phyloP scores from a whole-genome alignment of 345 rosid genomes.

The Citrus unshiu region DNA sequence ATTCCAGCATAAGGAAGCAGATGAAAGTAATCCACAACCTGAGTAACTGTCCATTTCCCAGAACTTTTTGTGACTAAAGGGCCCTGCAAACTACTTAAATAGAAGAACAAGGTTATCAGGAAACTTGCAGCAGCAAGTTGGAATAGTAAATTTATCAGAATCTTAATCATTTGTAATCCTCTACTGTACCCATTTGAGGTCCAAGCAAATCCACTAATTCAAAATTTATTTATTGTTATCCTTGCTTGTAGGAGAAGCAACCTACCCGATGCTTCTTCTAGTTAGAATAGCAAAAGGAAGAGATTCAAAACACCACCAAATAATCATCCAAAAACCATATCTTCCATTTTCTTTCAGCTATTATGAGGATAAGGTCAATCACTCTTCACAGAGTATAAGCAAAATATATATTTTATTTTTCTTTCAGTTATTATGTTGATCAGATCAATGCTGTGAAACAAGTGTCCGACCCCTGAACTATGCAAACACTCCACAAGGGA shows the following conservation, averaged over 20 bases:
- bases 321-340: neutral
- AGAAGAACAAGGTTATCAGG: constrained; percentile 1
- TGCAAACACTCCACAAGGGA: neutral
- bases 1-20: constrained; percentile 51
- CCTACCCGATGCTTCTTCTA: neutral
- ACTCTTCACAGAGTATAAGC: too few species aligned
- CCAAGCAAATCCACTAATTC: neutral
- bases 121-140: neutral
- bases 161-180: neutral
- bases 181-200: neutral
- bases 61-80: constrained; percentile 37
- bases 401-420: too few species aligned
- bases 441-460: neutral
- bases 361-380: neutral
- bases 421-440: too few species aligned
- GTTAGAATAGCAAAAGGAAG: neutral
- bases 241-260: neutral
- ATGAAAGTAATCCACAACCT: constrained; percentile 51
- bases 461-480: neutral
- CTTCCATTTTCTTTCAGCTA: neutral
- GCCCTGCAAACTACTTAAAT: constrained; percentile 48
- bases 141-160: neutral
- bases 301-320: neutral
- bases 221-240: neutral
- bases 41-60: constrained; percentile 30